Conservation (phyloP, 2,329 filamentous ascomycete species). For the Diplodia scrobiculata region DNA sequence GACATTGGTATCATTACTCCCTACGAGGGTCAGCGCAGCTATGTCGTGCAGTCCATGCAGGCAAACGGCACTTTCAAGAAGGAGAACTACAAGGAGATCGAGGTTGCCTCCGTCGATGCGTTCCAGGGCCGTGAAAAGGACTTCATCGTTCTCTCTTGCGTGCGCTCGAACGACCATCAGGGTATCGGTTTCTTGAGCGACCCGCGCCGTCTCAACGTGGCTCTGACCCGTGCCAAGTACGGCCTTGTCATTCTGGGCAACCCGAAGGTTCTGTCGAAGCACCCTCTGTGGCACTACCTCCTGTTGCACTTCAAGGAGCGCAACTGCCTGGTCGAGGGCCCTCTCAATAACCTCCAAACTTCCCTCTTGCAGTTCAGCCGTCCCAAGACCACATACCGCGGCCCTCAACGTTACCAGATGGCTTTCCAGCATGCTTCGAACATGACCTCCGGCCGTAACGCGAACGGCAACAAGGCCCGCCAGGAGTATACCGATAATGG, state of each 20-base stretch:
- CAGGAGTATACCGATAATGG: conserved; percentile 70
- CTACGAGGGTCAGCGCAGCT: conserved; percentile 97
- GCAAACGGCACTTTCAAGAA: conserved; percentile 97
- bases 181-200: conserved; percentile 99
- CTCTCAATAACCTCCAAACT: conserved; percentile 91
- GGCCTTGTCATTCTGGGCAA: conserved; percentile 96
- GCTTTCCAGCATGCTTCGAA: conserved; percentile 69
- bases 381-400: conserved; percentile 88
- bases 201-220: conserved; percentile 94
- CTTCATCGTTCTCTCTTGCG: conserved; percentile 96
- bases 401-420: conserved; percentile 83
- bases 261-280: conserved; percentile 95
- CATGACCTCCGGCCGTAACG: conserved; percentile 53
- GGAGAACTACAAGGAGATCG: conserved; percentile 97
- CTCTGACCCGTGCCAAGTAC: conserved; percentile 93
- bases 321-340: conserved; percentile 93
- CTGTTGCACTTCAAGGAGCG: conserved; percentile 95
- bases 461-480: conserved; percentile 53
- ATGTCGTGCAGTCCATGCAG: conserved; percentile 99
- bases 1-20: conserved; percentile 98
- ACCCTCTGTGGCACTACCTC: conserved; percentile 95
- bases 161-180: conserved; percentile 97
- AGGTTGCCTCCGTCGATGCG: conserved; percentile 96
- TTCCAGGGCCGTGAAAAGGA: conserved; percentile 99
- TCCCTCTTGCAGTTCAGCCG: conserved; percentile 93